These are phyloP conservation scores for Fraxinus quadrangulata DNA, from an alignment of 257 asterid genomes.

Conservation along the genomic window DNA sequence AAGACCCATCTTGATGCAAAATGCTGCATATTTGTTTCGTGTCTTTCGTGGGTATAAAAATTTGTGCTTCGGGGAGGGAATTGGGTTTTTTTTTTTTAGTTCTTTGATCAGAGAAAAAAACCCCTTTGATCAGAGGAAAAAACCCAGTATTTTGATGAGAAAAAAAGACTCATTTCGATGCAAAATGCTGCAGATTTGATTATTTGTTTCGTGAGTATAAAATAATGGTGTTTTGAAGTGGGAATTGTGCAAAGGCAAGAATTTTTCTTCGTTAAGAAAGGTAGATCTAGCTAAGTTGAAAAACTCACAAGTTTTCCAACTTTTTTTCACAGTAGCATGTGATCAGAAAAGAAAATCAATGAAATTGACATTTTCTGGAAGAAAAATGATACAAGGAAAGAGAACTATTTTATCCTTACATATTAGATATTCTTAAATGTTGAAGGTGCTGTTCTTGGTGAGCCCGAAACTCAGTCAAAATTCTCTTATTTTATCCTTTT, in stretches of 20 bases:
- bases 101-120: neutral
- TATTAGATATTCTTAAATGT: conserved; percentile 12
- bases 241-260: conserved; percentile 14
- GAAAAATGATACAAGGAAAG: neutral
- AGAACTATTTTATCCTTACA: neutral
- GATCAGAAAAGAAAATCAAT: conserved; percentile 5
- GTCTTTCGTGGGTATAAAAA: conserved; percentile 17
- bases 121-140: conserved; percentile 3
- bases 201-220: conserved; percentile 9
- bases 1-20: neutral
- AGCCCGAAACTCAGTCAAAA: conserved; percentile 17
- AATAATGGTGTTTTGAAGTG: conserved; percentile 4
- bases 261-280: conserved; percentile 19
- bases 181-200: neutral
- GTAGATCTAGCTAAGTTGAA: neutral
- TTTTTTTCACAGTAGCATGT: conserved; percentile 7
- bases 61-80: neutral
- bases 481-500: neutral
- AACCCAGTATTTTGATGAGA: neutral
- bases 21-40: neutral
- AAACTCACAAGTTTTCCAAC: neutral
- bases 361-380: neutral
- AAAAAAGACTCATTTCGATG: neutral
- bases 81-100: conserved; percentile 11
- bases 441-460: conserved; percentile 2